Base-by-base conservation (phyloP, 768 basidiomycete genomes). In the Rhizopogon roseolus region DNA sequence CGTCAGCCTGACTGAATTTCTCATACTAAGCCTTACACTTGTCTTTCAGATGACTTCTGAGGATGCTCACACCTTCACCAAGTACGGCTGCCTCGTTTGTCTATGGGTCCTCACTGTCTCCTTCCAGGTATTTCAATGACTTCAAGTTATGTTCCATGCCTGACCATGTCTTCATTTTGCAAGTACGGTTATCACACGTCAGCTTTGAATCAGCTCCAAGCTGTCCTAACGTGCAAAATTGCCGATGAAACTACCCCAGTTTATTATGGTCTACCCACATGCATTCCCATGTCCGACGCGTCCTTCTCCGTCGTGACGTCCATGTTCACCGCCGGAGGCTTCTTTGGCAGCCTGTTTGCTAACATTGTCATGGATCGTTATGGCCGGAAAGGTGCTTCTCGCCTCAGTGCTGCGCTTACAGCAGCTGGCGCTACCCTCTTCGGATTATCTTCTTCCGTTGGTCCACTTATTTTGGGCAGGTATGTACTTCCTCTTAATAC, bases 101-200 rank as follows among this genome's bases (percentile, higher is more conserved):
- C 50, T 78, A n/a, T 90, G 88, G 88, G 72, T 88, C 11, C 78
- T 88, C 43, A 57, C 80, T 14, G 76, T 75, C 46, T 77, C 85
- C 9, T 89, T 90, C 63, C 72, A 74, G 71, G 77, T 70, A 60
- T 54, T 66, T 2, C 29, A 34, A n/a, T 25, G 58, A n/a, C 6
- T 32, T 14, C 22, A 8, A 39, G 16, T 4, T 4, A 13, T 1
- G 10, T 8, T 4, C n/a, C n/a, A 42, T 28, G 14, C 16, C 32
- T 51, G 14, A 56, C 36, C 5, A 27, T 29, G 13, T 28, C 44
- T 32, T 22, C 22, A 22, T 13, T 41, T 51, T 34, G 3, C 25
- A 51, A 90, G 81, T 92, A 91, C 72, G 94, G 93, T n/a, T 97
- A 89, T 68, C 92, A 96, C 67, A 90, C 93, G 40, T 90, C 93